Evolutionary conservation across 2,329 filamentous ascomycete genomes (phyloP), one percentile per base, ranked within the genome.

Genomic region (Fusarium pseudonygamai): DNA sequence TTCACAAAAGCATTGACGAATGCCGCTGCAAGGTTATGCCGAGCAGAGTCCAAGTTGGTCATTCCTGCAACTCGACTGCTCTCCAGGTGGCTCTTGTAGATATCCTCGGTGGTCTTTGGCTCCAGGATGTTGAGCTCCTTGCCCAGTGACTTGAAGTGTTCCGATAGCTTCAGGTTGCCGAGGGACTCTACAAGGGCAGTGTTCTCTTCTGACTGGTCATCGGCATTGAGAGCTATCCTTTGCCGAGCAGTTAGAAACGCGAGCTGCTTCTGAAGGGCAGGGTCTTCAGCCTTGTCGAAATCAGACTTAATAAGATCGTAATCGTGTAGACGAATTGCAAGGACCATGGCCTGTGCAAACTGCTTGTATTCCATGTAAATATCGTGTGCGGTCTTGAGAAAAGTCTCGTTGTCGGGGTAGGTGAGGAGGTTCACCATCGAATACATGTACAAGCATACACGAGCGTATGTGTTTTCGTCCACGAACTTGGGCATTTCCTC

Each of bases 1-100:
- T 99, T 99, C 71, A 96, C 95, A 79, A 99, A 98, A 0, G 93
- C 94, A 79, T 99, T 99, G 73, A 99, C 97, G 76, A 99, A 98
- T 8, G 93, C 95, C 60, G 96, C 96, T 8, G 96, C 95, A 69
- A 99, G 88, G 79, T 99, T 99, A 86, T 99, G 96, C 77, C 95
- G 90, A 36, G 96, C 95, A 15, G 96, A 99, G 81, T 99, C 96
- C 52, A 97, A 90, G 80, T 98, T 98, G 16, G 96, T 98, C 84
- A 97, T 90, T 40, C 95, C 95, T 30, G 94, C 94, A 60, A 97
- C 96, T 70, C 97, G 91, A 78, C 92, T 97, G 85, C 93, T 98
- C 84, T 99, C 96, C 10, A 99, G 89, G 83, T 99, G 96, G 80
- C 95, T 97, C 87, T 99, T 99, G 89, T 99, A 99, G 78, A 99